These are phyloP conservation scores for Umbelopsis isabellina DNA, from an alignment of 192 early-diverging fungal genomes.

Conservation along the genomic window DNA sequence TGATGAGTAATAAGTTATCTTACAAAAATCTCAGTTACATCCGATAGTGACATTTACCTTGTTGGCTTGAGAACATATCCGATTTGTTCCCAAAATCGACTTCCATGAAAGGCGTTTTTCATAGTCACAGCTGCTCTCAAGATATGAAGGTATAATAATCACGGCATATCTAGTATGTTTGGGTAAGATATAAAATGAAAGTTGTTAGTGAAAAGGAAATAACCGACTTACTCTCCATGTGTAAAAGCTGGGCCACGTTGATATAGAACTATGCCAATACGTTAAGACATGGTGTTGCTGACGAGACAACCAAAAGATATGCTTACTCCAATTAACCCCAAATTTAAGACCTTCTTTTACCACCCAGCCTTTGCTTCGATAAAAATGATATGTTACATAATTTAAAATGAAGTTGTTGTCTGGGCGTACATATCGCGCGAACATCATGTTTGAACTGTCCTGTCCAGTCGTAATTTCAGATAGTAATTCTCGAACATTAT, in stretches of 20 bases:
- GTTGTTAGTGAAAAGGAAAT: background rate
- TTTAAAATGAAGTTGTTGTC: slow-evolving; percentile 58
- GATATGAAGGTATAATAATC: slow-evolving; percentile 1
- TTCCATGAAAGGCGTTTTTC: background rate
- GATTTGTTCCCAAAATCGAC: background rate
- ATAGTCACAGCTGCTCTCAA: background rate
- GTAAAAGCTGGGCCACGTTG: slow-evolving; percentile 8
- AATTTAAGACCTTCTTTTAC: slow-evolving; percentile 85
- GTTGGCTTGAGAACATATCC: slow-evolving; percentile 4
- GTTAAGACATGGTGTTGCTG: background rate
- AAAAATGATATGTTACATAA: slow-evolving; percentile 86
- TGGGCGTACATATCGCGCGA: background rate
- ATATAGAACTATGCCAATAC: background rate
- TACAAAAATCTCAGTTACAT: background rate
- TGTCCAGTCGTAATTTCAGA: too few relatives aligned
- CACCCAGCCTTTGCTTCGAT: slow-evolving; percentile 81
- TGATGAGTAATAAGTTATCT: background rate
- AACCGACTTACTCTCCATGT: slow-evolving; percentile 11
- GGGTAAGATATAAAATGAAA: background rate
- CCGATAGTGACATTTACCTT: background rate
- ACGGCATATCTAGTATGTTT: background rate
- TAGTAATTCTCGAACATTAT: background rate
- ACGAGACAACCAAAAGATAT: too few relatives aligned
- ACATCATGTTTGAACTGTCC: background rate
- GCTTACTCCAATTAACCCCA: slow-evolving; percentile 73